A percentile compares a stretch with the other conserved stretches of the same genome.
Evolutionary conservation across 352 stramenopile species (phyloP).

Genomic region (Globisporangium orthogonon): DNA sequence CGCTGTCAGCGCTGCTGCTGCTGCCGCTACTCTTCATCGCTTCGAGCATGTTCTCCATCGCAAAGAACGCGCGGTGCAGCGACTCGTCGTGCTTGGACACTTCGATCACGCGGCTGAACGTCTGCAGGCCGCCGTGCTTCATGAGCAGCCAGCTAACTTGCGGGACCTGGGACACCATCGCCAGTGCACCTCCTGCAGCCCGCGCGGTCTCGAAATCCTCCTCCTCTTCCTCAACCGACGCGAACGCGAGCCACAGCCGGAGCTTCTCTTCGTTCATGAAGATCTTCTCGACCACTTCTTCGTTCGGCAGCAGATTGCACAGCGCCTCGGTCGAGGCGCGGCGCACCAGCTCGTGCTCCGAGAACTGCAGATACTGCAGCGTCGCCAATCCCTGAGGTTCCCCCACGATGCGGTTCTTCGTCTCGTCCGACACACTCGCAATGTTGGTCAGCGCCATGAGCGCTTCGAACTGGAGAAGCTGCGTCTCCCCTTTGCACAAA

Average conservation of each 20-base stretch:
- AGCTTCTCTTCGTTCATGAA: slow-evolving; percentile 92
- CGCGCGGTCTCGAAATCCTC: slow-evolving; percentile 90
- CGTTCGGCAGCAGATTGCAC: slow-evolving; percentile 94
- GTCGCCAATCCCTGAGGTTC: slow-evolving; percentile 69
- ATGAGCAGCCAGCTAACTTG: slow-evolving; percentile 67
- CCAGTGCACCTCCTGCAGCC: slow-evolving; percentile 89
- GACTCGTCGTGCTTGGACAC: slow-evolving; percentile 53
- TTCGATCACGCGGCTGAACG: slow-evolving; percentile 50
- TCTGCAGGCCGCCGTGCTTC: slow-evolving; percentile 54
- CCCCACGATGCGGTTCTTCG: slow-evolving; percentile 85
- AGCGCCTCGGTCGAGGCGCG: slow-evolving; percentile 95
- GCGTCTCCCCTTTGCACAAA: slow-evolving; percentile 92
- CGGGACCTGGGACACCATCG: slow-evolving; percentile 88
- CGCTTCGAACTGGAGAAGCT: slow-evolving; percentile 88
- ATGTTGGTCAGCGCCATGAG: slow-evolving; percentile 98
- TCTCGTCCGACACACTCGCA: slow-evolving; percentile 89
- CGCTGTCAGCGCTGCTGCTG: slow-evolving; percentile 1
- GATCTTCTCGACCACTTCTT: slow-evolving; percentile 91
- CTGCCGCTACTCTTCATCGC: slow-evolving; percentile 14
- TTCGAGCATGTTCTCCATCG: slow-evolving; percentile 70
- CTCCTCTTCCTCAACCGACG: slow-evolving; percentile 87
- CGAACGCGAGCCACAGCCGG: slow-evolving; percentile 91
- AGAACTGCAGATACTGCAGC: slow-evolving; percentile 93
- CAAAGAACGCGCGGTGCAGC: slow-evolving; percentile 67
- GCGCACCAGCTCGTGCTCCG: slow-evolving; percentile 95